phyloP scores from a whole-genome alignment of 2,329 filamentous ascomycete genomes.

The Aspergillus pseudoviridinutans region DNA sequence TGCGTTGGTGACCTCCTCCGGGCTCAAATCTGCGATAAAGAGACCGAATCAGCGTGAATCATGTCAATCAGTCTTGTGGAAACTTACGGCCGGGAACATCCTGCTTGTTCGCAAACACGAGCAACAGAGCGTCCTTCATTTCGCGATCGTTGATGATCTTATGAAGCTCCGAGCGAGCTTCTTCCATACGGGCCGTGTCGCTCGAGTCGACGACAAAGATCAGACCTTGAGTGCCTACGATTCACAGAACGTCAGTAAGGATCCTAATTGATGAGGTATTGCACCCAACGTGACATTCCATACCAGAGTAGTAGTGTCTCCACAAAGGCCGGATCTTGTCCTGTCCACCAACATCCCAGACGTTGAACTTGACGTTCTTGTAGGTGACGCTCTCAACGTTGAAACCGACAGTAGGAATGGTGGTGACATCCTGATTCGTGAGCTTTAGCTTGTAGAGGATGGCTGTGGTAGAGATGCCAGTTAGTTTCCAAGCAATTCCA shows the following conservation, averaged over 20 bases:
- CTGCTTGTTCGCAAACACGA: slow-evolving; percentile 99
- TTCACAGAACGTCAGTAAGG: background rate
- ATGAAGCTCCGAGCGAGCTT: slow-evolving; percentile 89
- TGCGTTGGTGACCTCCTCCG: slow-evolving; percentile 72
- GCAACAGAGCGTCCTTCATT: slow-evolving; percentile 89
- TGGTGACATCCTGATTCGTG: slow-evolving; percentile 88
- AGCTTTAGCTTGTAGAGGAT: slow-evolving; percentile 99
- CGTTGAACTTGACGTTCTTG: slow-evolving; percentile 99
- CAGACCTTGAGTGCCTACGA: slow-evolving; percentile 82
- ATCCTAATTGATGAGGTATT: background rate
- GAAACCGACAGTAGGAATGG: slow-evolving; percentile 97
- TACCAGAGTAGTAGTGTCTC: slow-evolving; percentile 93
- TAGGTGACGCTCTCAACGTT: slow-evolving; percentile 99
- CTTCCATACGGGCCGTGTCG: slow-evolving; percentile 85
- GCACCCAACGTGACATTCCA: background rate
- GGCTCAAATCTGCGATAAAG: slow-evolving; percentile 63
- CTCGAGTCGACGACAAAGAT: slow-evolving; percentile 99
- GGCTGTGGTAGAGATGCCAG: slow-evolving; percentile 41
- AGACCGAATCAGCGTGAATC: background rate
- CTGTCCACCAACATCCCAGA: slow-evolving; percentile 98
- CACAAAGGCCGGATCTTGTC: slow-evolving; percentile 97
- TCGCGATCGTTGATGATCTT: slow-evolving; percentile 97
- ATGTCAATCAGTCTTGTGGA: slow-evolving; percentile 10
- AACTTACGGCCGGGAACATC: slow-evolving; percentile 74
- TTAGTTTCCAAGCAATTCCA: slow-evolving; percentile 6